These are phyloP conservation scores for Spathaspora boniae DNA, from an alignment of 805 yeast species.

Conservation along the genomic window DNA sequence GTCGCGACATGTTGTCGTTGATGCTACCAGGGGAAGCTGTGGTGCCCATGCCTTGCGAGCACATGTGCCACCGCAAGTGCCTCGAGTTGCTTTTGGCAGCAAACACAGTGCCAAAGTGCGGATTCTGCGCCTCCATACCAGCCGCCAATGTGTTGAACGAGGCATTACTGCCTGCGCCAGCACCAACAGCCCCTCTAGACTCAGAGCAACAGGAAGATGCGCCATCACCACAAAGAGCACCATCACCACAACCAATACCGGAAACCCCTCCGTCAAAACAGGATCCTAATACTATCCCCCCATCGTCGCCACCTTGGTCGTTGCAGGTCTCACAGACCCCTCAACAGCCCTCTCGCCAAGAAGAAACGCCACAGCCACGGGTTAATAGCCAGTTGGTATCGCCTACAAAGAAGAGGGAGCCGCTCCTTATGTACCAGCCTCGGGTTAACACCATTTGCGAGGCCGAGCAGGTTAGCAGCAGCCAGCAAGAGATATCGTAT, in stretches of 20 bases:
- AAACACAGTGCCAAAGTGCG: constrained; percentile 12
- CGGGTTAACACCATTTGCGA: constrained; percentile 4
- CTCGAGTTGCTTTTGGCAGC: constrained; percentile 14
- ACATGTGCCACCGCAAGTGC: constrained; percentile 26
- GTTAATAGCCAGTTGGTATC: too few species aligned
- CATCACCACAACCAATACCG: constrained; percentile 5
- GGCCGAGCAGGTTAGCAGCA: constrained; percentile 1
- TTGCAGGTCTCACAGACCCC: too few species aligned
- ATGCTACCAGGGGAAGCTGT: constrained; percentile 15
- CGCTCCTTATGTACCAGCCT: constrained; percentile 4
- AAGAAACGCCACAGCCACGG: too few species aligned
- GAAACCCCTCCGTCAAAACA: too few species aligned
- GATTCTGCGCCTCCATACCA: constrained; percentile 10
- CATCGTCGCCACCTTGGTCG: too few species aligned
- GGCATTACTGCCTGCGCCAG: too few species aligned
- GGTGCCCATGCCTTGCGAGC: constrained; percentile 20
- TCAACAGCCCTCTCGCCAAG: too few species aligned
- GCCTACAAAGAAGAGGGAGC: constrained; percentile 1
- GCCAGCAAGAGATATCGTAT: constrained; percentile 2
- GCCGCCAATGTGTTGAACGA: constrained; percentile 14
- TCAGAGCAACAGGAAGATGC: constrained; percentile 4
- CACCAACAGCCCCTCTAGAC: constrained; percentile 3
- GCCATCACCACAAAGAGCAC: neutral
- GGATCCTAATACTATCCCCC: too few species aligned
- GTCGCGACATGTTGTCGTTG: constrained; percentile 14